Percentiles rank a stretch among this genome's conserved stretches.
Conservation (phyloP, 2,329 filamentous ascomycete genomes). For the Teratosphaeria zuluensis region DNA sequence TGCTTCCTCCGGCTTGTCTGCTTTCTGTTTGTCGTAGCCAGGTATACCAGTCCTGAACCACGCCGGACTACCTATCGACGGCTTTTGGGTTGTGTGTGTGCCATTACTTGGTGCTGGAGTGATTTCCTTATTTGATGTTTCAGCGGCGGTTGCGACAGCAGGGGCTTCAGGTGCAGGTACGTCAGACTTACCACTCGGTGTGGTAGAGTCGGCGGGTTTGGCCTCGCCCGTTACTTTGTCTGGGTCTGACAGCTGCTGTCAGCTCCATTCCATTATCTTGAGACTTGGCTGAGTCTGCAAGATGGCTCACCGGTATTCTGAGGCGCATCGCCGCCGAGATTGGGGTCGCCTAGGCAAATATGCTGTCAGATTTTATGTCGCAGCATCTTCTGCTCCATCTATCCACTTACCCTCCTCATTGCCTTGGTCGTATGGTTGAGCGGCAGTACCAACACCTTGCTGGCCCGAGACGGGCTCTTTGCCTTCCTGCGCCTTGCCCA, state of each 20-base stretch:
- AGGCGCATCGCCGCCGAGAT: slow-evolving; percentile 11
- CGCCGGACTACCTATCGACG: slow-evolving; percentile 10
- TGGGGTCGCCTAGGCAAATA: slow-evolving; percentile 3
- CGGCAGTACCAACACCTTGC: slow-evolving; percentile 54
- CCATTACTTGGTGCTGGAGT: not conserved
- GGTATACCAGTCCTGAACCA: slow-evolving; percentile 15
- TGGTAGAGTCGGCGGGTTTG: slow-evolving; percentile 2
- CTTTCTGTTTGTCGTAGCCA: slow-evolving; percentile 2
- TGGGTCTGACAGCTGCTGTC: slow-evolving; percentile 2
- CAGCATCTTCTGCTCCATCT: not conserved
- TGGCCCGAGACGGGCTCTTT: slow-evolving; percentile 64
- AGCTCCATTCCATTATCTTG: not conserved
- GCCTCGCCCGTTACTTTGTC: slow-evolving; percentile 1
- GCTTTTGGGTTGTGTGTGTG: slow-evolving; percentile 1
- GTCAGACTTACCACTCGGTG: slow-evolving; percentile 9
- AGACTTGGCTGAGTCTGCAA: not conserved
- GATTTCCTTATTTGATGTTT: slow-evolving; percentile 2
- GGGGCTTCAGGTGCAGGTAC: not conserved
- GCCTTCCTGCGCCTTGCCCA: slow-evolving; percentile 18
- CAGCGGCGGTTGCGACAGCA: not conserved
- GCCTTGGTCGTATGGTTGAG: slow-evolving; percentile 70
- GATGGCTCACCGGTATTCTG: slow-evolving; percentile 8
- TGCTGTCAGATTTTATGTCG: not conserved
- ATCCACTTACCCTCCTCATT: slow-evolving; percentile 51
- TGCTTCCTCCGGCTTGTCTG: slow-evolving; percentile 2